These are phyloP conservation scores for Trypanosoma theileri DNA, from an alignment of 208 protist genomes.

Conservation along the genomic window DNA sequence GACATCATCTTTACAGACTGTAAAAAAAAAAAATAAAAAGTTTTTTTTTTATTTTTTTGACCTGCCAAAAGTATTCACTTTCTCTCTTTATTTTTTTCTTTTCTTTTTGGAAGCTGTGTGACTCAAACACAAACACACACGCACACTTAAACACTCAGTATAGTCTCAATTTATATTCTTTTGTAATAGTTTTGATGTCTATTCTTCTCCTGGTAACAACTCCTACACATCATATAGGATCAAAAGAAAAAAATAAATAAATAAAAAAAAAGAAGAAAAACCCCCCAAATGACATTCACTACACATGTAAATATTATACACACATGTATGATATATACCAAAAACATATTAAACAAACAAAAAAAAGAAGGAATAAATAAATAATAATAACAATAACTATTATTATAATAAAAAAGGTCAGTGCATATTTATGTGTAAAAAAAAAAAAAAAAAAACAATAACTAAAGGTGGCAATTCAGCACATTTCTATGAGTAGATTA, in stretches of 20 bases:
- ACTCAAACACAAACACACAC: too few relatives aligned
- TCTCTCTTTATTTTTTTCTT: not conserved
- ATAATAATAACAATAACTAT: too few relatives aligned
- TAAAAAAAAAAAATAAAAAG: not conserved
- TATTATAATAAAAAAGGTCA: too few relatives aligned
- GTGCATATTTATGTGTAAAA: too few relatives aligned
- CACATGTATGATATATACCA: not conserved
- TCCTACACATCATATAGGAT: not conserved
- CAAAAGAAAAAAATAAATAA: conserved; percentile 2
- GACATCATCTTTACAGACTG: conserved; percentile 59
- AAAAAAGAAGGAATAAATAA: too few relatives aligned
- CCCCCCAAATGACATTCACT: not conserved
- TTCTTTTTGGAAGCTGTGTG: too few relatives aligned
- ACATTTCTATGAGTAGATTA: too few relatives aligned
- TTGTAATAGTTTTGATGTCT: too few relatives aligned
- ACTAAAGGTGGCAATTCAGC: too few relatives aligned
- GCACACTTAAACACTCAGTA: not conserved
- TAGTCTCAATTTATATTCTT: too few relatives aligned
- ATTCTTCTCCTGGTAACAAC: not conserved
- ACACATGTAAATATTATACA: too few relatives aligned
- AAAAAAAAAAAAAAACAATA: too few relatives aligned
- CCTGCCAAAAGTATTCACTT: not conserved
- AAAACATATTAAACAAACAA: not conserved
- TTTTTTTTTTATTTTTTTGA: not conserved
- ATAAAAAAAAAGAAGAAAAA: conserved; percentile 9